Evolutionary conservation across 139 green algal genomes (phyloP), one percentile per base, ranked within the genome.

Genomic region (Chlamydomonas sphaeroides): DNA sequence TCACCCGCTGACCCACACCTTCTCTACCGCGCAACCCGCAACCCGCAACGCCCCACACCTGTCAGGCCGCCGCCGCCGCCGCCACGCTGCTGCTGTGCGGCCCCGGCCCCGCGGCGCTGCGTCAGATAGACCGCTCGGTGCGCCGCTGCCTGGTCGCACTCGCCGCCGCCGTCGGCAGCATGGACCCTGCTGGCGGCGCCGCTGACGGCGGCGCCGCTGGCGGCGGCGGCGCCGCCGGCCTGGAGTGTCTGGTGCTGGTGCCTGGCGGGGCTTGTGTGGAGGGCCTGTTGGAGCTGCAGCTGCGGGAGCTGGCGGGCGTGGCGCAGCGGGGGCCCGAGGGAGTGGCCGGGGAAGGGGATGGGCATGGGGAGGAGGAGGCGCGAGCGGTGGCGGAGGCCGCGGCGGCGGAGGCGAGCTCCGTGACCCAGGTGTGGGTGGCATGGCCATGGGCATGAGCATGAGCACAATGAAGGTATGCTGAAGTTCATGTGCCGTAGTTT

Each of bases 31-130:
- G 30, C 33, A 32, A 25, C 71, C 51, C 23, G 5, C 25, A 33
- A 28, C 25, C 35, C 48, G 69, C 63, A 83, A 63, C n/a, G n/a
- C n/a, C n/a, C n/a, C n/a, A n/a, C n/a, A n/a, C n/a, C n/a, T n/a
- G n/a, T n/a, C n/a, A n/a, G n/a, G n/a, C n/a, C n/a, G n/a, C n/a
- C n/a, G n/a, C n/a, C n/a, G 65, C 48, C 35, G 65, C 65, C 32
- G 45, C 10, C n/a, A 80, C 83, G 21, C 56, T 84, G 68, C 59
- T 88, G 67, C 51, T 88, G 39, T 63, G 41, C 30, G 83, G 35
- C 11, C 67, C 77, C 21, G 80, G 3, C 5, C 75, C 84, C 23
- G 75, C 36, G 18, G 67, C 76, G 18, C 25, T 56, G 25, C 68
- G 59, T 3, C 75, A 80, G n/a, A 56, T 63, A 20, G 75, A 18